phyloP scores from a whole-genome alignment of 2,329 filamentous ascomycete genomes.

The Phoma sp. region DNA sequence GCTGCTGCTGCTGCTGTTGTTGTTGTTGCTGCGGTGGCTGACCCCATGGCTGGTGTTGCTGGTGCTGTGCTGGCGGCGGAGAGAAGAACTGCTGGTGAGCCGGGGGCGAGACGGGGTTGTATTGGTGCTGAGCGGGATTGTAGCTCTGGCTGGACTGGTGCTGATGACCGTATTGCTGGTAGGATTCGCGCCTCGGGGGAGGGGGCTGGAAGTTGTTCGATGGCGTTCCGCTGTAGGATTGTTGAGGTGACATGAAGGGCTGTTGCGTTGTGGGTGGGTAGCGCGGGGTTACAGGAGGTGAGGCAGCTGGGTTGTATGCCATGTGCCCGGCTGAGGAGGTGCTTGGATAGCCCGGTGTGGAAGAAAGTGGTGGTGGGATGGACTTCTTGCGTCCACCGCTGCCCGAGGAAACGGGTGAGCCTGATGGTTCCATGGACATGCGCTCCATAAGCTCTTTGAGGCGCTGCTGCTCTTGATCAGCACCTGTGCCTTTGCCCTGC shows the following conservation, averaged over 20 bases:
- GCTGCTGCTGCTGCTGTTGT: constrained; percentile 52
- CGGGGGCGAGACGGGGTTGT: constrained; percentile 56
- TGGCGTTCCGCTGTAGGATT: constrained; percentile 29
- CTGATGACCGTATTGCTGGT: constrained; percentile 31
- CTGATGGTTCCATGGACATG: constrained; percentile 76
- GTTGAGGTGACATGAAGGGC: constrained; percentile 43
- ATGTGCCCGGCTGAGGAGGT: constrained; percentile 42
- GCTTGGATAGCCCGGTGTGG: constrained; percentile 43
- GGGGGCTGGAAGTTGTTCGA: constrained; percentile 37
- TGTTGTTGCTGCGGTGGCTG: constrained; percentile 55
- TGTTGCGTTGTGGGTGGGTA: constrained; percentile 48
- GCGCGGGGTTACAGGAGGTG: constrained; percentile 54
- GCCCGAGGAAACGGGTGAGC: constrained; percentile 41
- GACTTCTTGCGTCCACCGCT: constrained; percentile 39
- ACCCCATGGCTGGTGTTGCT: constrained; percentile 61
- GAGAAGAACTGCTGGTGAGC: constrained; percentile 64
- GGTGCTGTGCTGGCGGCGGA: constrained; percentile 51
- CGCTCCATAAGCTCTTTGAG: constrained; percentile 91
- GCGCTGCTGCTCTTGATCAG: constrained; percentile 84
- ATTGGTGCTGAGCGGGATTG: constrained; percentile 53
- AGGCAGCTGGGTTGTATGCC: constrained; percentile 59
- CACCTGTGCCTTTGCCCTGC: constrained; percentile 71
- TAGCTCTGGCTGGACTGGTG: constrained; percentile 44
- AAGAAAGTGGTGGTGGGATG: constrained; percentile 50
- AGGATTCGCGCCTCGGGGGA: constrained; percentile 44